Conservation (phyloP, 371 early-diverging fungal genomes). For the Massospora cicadina region DNA sequence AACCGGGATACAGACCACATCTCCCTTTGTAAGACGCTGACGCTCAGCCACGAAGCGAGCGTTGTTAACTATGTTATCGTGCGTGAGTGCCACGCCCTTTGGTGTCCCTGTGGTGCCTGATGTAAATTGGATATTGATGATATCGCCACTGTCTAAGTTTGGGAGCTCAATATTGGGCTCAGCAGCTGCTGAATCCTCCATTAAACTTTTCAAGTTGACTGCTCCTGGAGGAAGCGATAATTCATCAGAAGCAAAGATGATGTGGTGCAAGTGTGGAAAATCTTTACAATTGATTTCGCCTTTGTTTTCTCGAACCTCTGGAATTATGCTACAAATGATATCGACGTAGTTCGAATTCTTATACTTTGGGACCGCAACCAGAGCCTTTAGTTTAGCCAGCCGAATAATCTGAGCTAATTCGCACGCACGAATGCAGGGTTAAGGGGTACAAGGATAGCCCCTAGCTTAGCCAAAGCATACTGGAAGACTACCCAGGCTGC, state of each 20-base stretch:
- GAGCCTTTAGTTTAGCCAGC: constrained; percentile 18
- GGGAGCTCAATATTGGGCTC: neutral
- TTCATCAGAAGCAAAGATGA: constrained; percentile 9
- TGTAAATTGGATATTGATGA: constrained; percentile 46
- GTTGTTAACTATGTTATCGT: constrained; percentile 33
- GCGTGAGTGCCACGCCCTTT: constrained; percentile 36
- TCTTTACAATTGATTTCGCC: neutral
- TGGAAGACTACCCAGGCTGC: constrained; percentile 23
- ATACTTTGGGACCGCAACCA: constrained; percentile 19
- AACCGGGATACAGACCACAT: constrained; percentile 27
- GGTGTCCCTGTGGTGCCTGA: constrained; percentile 54
- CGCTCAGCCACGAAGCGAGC: constrained; percentile 30
- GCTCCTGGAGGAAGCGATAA: constrained; percentile 12
- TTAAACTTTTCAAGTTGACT: neutral
- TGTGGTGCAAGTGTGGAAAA: constrained; percentile 16
- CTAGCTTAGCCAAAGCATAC: constrained; percentile 25
- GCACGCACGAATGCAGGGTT: constrained; percentile 22
- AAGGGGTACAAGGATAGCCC: constrained; percentile 24
- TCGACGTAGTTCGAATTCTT: constrained; percentile 21
- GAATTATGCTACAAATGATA: constrained; percentile 18
- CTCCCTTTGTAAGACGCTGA: constrained; percentile 27
- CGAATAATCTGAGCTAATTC: constrained; percentile 22
- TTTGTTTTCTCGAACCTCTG: constrained; percentile 9
- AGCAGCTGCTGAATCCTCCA: neutral
- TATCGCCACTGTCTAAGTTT: constrained; percentile 18